phyloP scores from a whole-genome alignment of 1,139 yeast genomes.

The Meyerozyma carpophila region DNA sequence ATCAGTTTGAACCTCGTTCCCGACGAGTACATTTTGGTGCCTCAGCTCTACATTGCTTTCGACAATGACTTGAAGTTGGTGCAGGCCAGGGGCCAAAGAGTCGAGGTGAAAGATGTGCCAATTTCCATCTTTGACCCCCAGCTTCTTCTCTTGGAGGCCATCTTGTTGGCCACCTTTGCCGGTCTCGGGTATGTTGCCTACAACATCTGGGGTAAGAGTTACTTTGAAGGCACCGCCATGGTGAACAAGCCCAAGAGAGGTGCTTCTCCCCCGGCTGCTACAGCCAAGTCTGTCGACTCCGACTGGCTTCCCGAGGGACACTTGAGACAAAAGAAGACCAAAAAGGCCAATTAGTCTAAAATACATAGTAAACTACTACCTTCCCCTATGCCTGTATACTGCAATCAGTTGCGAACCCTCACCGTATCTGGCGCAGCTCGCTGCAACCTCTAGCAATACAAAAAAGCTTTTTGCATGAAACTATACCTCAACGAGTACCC shows the following conservation, averaged over 20 bases:
- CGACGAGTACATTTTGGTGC: conserved; percentile 54
- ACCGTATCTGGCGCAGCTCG: background rate
- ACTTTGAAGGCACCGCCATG: conserved; percentile 37
- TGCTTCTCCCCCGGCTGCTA: conserved; percentile 10
- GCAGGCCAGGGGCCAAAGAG: conserved; percentile 53
- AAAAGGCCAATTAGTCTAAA: conserved; percentile 19
- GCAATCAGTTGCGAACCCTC: background rate
- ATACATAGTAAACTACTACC: background rate
- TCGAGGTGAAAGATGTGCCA: conserved; percentile 58
- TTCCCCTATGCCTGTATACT: background rate
- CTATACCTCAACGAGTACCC: conserved; percentile 49
- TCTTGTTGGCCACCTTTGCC: conserved; percentile 48
- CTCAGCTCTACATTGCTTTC: conserved; percentile 51
- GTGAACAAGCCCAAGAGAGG: conserved; percentile 19
- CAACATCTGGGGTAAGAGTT: conserved; percentile 39
- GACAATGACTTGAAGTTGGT: conserved; percentile 51
- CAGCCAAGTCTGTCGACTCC: conserved; percentile 20
- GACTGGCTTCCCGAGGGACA: conserved; percentile 35
- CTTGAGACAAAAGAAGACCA: conserved; percentile 22
- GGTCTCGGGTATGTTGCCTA: conserved; percentile 45
- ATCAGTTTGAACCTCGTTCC: conserved; percentile 54
- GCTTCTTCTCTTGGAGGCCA: conserved; percentile 55
- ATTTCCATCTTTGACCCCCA: conserved; percentile 72
- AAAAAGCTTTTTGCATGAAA: conserved; percentile 28
- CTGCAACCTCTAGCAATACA: background rate